A percentile compares a stretch with the other conserved stretches of the same genome.
Conservation (phyloP, 2,329 filamentous ascomycete species). For the Colletotrichum caudatum region DNA sequence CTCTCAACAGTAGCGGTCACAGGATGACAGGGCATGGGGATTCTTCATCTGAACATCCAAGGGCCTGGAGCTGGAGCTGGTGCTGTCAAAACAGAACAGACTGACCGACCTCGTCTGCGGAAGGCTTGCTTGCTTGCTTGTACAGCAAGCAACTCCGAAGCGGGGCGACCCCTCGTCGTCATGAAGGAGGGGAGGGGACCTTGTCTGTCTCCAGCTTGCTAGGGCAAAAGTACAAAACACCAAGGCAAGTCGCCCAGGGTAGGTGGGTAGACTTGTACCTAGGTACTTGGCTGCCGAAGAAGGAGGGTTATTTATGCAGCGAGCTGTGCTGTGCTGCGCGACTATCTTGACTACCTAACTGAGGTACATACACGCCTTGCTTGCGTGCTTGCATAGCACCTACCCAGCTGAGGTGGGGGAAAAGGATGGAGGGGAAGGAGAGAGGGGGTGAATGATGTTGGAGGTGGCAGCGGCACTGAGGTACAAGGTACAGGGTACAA, state of each 20-base stretch:
- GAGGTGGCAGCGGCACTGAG: constrained; percentile 4
- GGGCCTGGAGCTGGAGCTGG: neutral
- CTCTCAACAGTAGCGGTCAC: neutral
- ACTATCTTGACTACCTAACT: neutral
- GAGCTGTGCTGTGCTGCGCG: constrained; percentile 13
- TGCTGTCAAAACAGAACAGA: neutral
- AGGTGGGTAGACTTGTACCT: constrained; percentile 2
- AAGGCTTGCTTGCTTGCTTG: neutral
- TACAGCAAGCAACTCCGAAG: neutral
- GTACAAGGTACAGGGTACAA: constrained; percentile 12
- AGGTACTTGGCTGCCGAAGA: constrained; percentile 18
- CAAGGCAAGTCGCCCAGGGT: constrained; percentile 10
- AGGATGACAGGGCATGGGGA: constrained; percentile 13
- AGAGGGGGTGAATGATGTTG: constrained; percentile 21
- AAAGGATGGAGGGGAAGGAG: neutral
- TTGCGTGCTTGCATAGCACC: too few relatives aligned
- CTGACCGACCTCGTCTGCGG: constrained; percentile 4
- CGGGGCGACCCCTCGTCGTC: constrained; percentile 29
- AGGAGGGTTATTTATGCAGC: neutral
- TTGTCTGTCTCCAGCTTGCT: constrained; percentile 41
- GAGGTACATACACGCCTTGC: too few relatives aligned
- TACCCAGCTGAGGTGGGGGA: neutral
- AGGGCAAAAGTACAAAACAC: constrained; percentile 24
- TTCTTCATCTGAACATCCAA: constrained; percentile 14
- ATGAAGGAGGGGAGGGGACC: constrained; percentile 34